A percentile compares a stretch with the other conserved stretches of the same genome.
phyloP scores from a whole-genome alignment of 805 yeast species.

The Wickerhamiella azyma region DNA sequence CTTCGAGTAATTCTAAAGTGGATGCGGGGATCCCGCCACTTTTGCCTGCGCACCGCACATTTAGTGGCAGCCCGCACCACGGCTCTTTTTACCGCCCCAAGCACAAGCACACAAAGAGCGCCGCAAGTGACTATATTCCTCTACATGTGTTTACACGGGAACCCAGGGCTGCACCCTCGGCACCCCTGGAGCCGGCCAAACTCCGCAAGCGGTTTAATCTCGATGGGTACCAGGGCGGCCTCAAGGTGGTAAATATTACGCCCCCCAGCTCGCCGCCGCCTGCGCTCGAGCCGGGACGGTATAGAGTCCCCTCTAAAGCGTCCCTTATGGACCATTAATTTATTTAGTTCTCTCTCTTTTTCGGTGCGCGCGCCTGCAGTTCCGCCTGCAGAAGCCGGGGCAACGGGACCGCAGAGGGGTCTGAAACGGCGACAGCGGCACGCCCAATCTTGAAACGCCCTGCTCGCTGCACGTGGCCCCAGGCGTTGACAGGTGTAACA shows the following conservation, averaged over 20 bases:
- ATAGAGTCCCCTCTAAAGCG: conserved; percentile 6
- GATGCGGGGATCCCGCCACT: conserved; percentile 9
- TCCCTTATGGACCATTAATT: conserved; percentile 2
- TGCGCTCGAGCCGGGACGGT: neutral
- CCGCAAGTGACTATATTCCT: conserved; percentile 6
- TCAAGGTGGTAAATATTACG: conserved; percentile 7
- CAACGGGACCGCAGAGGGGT: too few species aligned
- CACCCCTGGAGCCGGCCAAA: neutral
- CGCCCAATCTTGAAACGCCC: too few species aligned
- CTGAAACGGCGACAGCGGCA: too few species aligned
- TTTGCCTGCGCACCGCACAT: conserved; percentile 9
- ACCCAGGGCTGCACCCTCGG: too few species aligned
- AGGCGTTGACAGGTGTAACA: too few species aligned
- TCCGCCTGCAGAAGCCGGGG: too few species aligned
- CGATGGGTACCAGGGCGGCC: conserved; percentile 7
- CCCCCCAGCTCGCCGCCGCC: conserved; percentile 4
- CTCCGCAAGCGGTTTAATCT: conserved; percentile 3
- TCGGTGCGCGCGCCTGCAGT: too few species aligned
- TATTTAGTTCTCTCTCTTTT: too few species aligned
- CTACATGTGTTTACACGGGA: conserved; percentile 5
- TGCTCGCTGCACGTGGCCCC: too few species aligned
- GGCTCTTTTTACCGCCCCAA: conserved; percentile 4
- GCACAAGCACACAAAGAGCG: neutral
- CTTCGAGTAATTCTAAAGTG: too few species aligned
- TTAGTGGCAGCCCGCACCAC: conserved; percentile 4